These are phyloP conservation scores for Thalassiosira allenii DNA, from an alignment of 352 stramenopile species.

Conservation along the genomic window DNA sequence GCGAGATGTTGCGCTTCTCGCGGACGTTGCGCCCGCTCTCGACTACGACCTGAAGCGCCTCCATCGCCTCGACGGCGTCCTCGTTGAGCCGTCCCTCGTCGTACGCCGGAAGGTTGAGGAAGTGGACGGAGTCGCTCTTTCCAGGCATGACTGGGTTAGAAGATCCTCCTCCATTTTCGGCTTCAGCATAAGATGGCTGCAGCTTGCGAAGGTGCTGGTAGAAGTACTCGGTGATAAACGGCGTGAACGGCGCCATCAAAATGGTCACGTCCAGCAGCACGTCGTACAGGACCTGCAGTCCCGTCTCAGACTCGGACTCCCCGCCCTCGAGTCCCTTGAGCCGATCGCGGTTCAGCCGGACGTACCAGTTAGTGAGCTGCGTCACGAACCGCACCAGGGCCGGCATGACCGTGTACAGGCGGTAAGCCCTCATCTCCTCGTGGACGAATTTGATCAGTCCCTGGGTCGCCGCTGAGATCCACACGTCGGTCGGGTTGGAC, in stretches of 20 bases:
- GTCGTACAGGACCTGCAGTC: slow-evolving; percentile 96
- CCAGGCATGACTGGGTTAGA: slow-evolving; percentile 92
- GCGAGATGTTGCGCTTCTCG: slow-evolving; percentile 95
- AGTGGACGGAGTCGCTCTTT: slow-evolving; percentile 94
- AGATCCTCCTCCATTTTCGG: slow-evolving; percentile 75
- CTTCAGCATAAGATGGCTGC: slow-evolving; percentile 89
- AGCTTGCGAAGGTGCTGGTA: slow-evolving; percentile 98
- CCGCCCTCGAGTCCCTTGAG: slow-evolving; percentile 94
- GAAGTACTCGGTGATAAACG: slow-evolving; percentile 99
- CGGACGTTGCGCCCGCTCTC: slow-evolving; percentile 96
- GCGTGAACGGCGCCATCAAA: slow-evolving; percentile 99
- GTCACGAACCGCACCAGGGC: slow-evolving; percentile 98
- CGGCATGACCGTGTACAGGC: slow-evolving; percentile 99
- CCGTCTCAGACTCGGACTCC: slow-evolving; percentile 72
- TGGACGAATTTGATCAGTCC: slow-evolving; percentile 97
- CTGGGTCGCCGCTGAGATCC: slow-evolving; percentile 98
- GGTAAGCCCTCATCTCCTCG: slow-evolving; percentile 98
- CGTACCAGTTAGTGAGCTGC: slow-evolving; percentile 99
- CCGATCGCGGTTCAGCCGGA: slow-evolving; percentile 97
- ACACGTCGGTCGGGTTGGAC: slow-evolving; percentile 98
- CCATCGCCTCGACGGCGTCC: slow-evolving; percentile 93
- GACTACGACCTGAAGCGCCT: slow-evolving; percentile 95
- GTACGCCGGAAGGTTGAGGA: slow-evolving; percentile 93
- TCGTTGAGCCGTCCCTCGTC: slow-evolving; percentile 93
- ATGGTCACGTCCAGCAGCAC: slow-evolving; percentile 93